Evolutionary conservation across 2,329 filamentous ascomycete genomes (phyloP), one percentile per base, ranked within the genome.

Genomic region (Corynespora cassiicola): DNA sequence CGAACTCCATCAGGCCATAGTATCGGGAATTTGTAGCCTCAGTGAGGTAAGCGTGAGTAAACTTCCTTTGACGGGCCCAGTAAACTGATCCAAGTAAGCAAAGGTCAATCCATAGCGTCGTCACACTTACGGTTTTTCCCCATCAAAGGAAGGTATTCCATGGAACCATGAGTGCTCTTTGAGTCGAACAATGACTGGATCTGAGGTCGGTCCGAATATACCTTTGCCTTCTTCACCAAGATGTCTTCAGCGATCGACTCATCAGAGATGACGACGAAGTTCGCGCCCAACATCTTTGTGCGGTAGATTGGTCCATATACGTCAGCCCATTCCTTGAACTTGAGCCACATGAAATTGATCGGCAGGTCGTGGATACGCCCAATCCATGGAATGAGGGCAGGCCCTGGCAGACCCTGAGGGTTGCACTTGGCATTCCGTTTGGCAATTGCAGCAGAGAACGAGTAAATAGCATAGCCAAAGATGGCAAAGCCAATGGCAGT

Each of bases 81-180:
- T 78, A 79, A 45, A 77, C 76, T 65, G 31, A 36, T n/a, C 21
- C 16, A 7, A 14, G 36, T 63, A 33, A 61, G 48, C 31, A 25
- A 12, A 6, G 24, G 18, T 20, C 15, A 21, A 3, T 14, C 11
- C 12, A 12, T 7, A 16, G 10, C 22, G 10, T 15, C 8, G 14
- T 25, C 7, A 18, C n/a, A 54, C 75, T 58, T 62, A 79, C 77
- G 66, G 47, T 80, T 80, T 58, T 73, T 76, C 31, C 77, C 77
- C 77, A 80, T 80, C 26, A 80, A 54, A 4, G 77, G 77, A 2
- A 80, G 66, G 40, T 80, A 80, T 40, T 79, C 76, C 76, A 78
- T 78, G 1, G 76, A 79, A 3, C 77, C 77, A 55, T 75, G 51
- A 1, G 73, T 75, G 46, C 75, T 78, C 61, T 81, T 80, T 1